Percentiles rank a stretch among this genome's conserved stretches.
phyloP scores from a whole-genome alignment of 805 yeast genomes.

The Sugiyamaella americana region DNA sequence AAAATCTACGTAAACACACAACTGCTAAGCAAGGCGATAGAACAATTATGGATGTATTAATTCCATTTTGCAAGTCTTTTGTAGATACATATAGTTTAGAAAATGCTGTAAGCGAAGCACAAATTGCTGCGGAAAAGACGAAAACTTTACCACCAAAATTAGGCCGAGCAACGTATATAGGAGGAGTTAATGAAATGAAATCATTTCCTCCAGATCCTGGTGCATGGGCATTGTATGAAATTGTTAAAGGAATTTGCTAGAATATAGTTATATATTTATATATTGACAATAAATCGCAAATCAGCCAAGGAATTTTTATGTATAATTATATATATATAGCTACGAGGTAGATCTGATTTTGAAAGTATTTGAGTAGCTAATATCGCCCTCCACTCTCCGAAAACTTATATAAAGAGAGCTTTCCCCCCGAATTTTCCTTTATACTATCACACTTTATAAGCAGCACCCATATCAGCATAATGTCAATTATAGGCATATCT shows the following conservation, averaged over 20 bases:
- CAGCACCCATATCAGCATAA: neutral
- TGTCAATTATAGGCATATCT: slow-evolving; percentile 21
- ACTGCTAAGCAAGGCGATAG: slow-evolving; percentile 83
- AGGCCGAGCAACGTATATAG: slow-evolving; percentile 88
- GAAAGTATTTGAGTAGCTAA: too few species aligned
- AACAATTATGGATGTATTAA: slow-evolving; percentile 79
- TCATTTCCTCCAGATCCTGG: slow-evolving; percentile 77
- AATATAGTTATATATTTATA: too few species aligned
- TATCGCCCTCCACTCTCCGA: too few species aligned
- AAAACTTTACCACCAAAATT: slow-evolving; percentile 69
- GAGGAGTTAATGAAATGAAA: slow-evolving; percentile 41
- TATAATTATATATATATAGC: too few species aligned
- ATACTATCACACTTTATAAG: too few species aligned
- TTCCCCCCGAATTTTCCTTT: neutral
- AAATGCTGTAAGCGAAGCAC: slow-evolving; percentile 63
- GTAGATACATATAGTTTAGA: slow-evolving; percentile 43
- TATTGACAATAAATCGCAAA: too few species aligned
- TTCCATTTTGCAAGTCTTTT: slow-evolving; percentile 70
- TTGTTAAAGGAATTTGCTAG: slow-evolving; percentile 8
- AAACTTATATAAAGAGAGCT: neutral
- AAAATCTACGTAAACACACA: slow-evolving; percentile 73
- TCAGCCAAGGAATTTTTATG: too few species aligned
- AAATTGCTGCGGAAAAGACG: slow-evolving; percentile 67
- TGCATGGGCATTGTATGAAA: slow-evolving; percentile 38
- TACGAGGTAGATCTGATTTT: too few species aligned